Percentiles rank a stretch among this genome's conserved stretches.
phyloP scores from a whole-genome alignment of 768 basidiomycete genomes.

The Lactifluus hygrophoroides region DNA sequence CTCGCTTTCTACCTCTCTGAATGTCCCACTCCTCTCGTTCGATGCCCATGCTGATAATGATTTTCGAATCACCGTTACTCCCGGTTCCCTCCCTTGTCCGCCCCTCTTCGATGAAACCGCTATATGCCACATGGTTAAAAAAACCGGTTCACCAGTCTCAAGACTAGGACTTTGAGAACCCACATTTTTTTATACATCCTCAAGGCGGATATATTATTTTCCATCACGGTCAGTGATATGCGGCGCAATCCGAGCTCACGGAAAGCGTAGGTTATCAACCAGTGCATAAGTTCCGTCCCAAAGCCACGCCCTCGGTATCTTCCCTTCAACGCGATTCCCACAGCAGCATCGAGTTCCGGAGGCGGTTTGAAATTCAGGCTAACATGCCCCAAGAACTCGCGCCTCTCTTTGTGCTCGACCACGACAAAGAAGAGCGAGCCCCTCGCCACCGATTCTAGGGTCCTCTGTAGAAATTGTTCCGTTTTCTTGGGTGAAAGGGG shows the following conservation, averaged over 20 bases:
- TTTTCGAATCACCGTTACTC: neutral
- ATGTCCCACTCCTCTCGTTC: conserved; percentile 15
- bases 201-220: conserved; percentile 32
- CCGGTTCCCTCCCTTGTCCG: neutral
- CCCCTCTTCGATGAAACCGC: conserved; percentile 16
- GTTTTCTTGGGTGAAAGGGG: conserved; percentile 6
- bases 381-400: conserved; percentile 29
- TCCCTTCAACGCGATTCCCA: conserved; percentile 27
- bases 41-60: conserved; percentile 14
- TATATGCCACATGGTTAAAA: neutral
- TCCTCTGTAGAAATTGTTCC: conserved; percentile 8
- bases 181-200: conserved; percentile 36
- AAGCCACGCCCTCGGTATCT: conserved; percentile 35
- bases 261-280: conserved; percentile 36
- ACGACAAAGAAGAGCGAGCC: conserved; percentile 23
- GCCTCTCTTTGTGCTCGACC: conserved; percentile 25
- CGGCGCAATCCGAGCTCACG: conserved; percentile 33
- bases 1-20: neutral
- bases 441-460: conserved; percentile 2
- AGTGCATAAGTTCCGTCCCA: conserved; percentile 34
- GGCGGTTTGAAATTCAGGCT: conserved; percentile 24
- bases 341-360: conserved; percentile 27
- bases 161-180: conserved; percentile 16
- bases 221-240: conserved; percentile 33
- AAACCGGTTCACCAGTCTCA: neutral